Conservation (phyloP, 1,284 basidiomycete genomes). For the Ustilago shanxiensis region DNA sequence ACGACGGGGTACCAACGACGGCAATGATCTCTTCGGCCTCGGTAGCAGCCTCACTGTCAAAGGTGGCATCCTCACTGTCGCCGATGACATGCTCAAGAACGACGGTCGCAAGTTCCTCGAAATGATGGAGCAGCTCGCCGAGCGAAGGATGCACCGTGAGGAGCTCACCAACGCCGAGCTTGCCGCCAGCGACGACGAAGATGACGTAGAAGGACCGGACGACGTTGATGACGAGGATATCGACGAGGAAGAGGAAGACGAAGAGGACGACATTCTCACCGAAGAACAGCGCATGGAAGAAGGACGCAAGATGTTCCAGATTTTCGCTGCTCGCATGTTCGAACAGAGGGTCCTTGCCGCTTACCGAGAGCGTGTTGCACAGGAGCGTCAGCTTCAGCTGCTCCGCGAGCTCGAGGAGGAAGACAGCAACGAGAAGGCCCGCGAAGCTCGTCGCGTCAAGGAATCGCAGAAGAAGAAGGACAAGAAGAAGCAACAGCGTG, state of each 20-base stretch:
- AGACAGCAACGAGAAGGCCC: constrained; percentile 81
- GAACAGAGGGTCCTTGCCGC: constrained; percentile 95
- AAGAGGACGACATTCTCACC: constrained; percentile 72
- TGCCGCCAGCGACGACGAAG: constrained; percentile 72
- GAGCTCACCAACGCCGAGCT: constrained; percentile 74
- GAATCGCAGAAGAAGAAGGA: constrained; percentile 99
- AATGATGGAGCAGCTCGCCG: constrained; percentile 99
- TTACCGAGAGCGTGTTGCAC: constrained; percentile 87
- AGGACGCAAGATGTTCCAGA: constrained; percentile 98
- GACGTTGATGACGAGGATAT: constrained; percentile 73
- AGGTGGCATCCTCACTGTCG: constrained; percentile 96
- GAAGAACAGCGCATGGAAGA: constrained; percentile 93
- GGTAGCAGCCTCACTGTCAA: constrained; percentile 84
- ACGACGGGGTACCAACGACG: constrained; percentile 39
- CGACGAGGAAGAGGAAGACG: constrained; percentile 72
- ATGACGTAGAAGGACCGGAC: constrained; percentile 44
- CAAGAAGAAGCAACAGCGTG: constrained; percentile 90
- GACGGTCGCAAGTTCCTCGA: constrained; percentile 98
- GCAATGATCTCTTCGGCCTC: constrained; percentile 81
- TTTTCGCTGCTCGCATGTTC: constrained; percentile 99
- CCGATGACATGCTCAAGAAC: constrained; percentile 97
- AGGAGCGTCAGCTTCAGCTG: constrained; percentile 87
- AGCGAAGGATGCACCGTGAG: constrained; percentile 90
- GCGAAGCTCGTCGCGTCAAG: constrained; percentile 92
- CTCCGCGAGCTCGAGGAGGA: constrained; percentile 90